Base-by-base conservation (phyloP, 805 yeast species). In the Ogataea zsoltii region DNA sequence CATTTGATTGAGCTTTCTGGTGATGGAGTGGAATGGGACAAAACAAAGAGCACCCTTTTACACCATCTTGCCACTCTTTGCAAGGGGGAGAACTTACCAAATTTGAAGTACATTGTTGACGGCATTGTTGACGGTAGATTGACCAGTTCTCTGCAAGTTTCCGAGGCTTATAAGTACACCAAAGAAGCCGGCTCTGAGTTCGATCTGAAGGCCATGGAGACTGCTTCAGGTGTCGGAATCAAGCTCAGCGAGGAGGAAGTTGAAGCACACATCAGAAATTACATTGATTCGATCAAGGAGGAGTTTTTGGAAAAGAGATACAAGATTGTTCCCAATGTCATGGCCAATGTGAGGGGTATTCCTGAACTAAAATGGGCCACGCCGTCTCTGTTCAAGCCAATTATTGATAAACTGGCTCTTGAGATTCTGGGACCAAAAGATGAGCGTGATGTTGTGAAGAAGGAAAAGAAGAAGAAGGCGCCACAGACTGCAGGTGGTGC, bases 281-380 rank as follows among this genome's bases (percentile, higher is more conserved):
- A 83, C 61, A 75, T 94, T 33, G 75, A 73, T 15, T 69, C 68
- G 4, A 75, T 85, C 64, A 77, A 76, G 59, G 78, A 70, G 1
- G 83, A 77, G 19, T 81, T 94, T 50, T 70, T 70, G 49, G 69
- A 74, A n/a, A 80, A 85, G 64, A 79, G 99, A 64, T 94, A 94
- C 68, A 81, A 85, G 55, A 67, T 79, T 21, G 83, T 92, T 43
- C 92, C 97, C 18, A 75, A 80, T 18, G 71, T 89, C 10, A 74
- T 92, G 68, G 91, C 90, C 3, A 83, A 82, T 36, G 79, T 88
- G 50, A 89, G 88, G 75, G 77, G 74, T 53, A 60, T 89, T 36
- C 83, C 89, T 3, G 79, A 72, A 15, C 75, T 94, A 66, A 89
- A 88, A 69, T 94, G 97, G 96, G 98, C 98, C 7, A 77, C 85